Conservation (phyloP, 1,284 basidiomycete genomes). For the Pholiota adiposa region DNA sequence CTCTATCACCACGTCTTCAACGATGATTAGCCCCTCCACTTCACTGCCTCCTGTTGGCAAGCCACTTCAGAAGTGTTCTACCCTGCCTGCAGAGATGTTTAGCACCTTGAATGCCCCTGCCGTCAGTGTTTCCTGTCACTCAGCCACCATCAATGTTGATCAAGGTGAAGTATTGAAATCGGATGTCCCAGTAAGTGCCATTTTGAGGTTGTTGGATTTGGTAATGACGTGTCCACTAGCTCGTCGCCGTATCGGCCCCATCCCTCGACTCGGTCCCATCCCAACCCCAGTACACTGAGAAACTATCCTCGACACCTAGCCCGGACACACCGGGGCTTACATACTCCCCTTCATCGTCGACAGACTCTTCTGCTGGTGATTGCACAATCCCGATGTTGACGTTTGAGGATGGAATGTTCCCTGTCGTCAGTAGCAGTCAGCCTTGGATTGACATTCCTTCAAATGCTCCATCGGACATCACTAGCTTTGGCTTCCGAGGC, state of each 20-base stretch:
- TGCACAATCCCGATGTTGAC: conserved; percentile 56
- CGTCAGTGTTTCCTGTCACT: neutral
- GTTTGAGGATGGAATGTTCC: conserved; percentile 43
- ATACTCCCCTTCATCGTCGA: conserved; percentile 60
- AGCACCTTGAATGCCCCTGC: neutral
- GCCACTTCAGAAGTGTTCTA: conserved; percentile 16
- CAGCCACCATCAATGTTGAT: no score
- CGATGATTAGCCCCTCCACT: conserved; percentile 16
- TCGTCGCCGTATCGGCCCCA: neutral
- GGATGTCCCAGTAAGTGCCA: neutral
- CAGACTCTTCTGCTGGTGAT: conserved; percentile 53
- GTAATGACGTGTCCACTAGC: neutral
- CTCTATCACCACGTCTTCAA: conserved; percentile 27
- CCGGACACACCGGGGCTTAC: conserved; percentile 56
- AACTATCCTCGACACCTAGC: conserved; percentile 36
- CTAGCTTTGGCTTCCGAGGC: neutral
- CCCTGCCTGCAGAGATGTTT: conserved; percentile 15
- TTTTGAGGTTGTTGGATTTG: neutral
- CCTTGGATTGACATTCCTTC: conserved; percentile 27
- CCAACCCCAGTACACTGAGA: conserved; percentile 1
- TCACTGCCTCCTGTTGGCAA: conserved; percentile 3
- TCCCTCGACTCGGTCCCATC: neutral
- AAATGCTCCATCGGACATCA: neutral
- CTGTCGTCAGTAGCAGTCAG: conserved; percentile 16
- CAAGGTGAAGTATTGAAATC: neutral